These are phyloP conservation scores for Geotrichum ghanense DNA, from an alignment of 805 yeast species.

Conservation along the genomic window DNA sequence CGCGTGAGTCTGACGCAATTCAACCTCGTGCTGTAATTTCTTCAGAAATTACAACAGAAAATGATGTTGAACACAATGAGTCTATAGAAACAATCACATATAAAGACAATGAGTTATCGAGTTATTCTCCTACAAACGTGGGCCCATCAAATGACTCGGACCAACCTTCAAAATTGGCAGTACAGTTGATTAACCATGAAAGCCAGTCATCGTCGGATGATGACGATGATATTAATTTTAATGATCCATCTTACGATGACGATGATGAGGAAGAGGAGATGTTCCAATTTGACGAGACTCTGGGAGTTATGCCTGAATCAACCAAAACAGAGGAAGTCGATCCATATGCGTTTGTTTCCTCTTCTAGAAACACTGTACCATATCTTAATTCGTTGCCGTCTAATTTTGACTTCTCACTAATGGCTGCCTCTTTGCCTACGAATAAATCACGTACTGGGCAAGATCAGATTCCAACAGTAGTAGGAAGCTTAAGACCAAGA, in stretches of 20 bases:
- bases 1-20: constrained; percentile 1
- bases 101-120: no score
- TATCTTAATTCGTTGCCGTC: constrained; percentile 5
- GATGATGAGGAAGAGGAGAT: constrained; percentile 10
- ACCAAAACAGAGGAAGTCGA: neutral
- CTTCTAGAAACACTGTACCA: neutral
- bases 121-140: no score
- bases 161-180: no score
- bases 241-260: neutral
- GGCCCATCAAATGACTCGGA: no score
- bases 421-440: constrained; percentile 7
- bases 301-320: constrained; percentile 3
- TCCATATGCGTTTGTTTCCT: neutral
- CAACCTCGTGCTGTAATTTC: constrained; percentile 1
- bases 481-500: constrained; percentile 4
- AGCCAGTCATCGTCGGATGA: neutral
- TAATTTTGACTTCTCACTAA: constrained; percentile 5
- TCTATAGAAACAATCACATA: neutral
- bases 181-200: no score
- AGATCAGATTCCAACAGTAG: constrained; percentile 3
- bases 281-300: constrained; percentile 17
- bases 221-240: neutral
- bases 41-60: neutral
- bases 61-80: constrained; percentile 1
- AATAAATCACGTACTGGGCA: constrained; percentile 3